Evolutionary conservation across 495 filamentous ascomycete genomes (phyloP), one percentile per base, ranked within the genome.

Genomic region (Annulohypoxylon stygium): DNA sequence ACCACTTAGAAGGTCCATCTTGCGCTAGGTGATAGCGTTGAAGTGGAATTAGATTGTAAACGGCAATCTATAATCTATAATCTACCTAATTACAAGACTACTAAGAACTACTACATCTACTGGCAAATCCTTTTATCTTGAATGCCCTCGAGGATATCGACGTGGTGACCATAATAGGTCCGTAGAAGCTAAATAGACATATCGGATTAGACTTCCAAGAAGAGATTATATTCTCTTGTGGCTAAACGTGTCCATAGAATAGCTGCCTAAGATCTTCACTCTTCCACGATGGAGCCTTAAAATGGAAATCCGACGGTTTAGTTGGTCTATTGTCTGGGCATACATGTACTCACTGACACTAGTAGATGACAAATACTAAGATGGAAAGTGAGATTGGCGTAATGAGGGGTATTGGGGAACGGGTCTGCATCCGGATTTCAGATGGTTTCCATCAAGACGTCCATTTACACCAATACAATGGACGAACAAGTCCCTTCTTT

Each of bases 71-170:
- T 43, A 5, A 43, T 43, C 39, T 43, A 43, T 43, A 43, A 43
- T 43, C 39, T 43, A 43, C 39, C 39, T 43, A 43, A n/a, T 43
- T 3, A n/a, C 2, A 4, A 43, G 12, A 43, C 39, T 43, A 43
- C 39, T 14, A 43, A 43, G 14, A n/a, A 43, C 12, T 43, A n/a
- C 39, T 14, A 43, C 14, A 14, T 14, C 14, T 43, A 43, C 12
- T n/a, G 12, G 39, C 39, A 43, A 43, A 43, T 43, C 39, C 39
- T 43, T 43, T 43, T 43, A 43, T 43, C 39, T 43, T 43, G 39
- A 43, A 43, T 5, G 12, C 39, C n/a, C 1, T 5, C n/a, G 39
- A 43, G 12, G 14, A 11, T 5, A 43, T 43, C 39, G 39, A 43
- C 39, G 14, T 43, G 4, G 39, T n/a, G 30, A 6, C 30, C 2